Evolutionary conservation across 441 rosid genomes (phyloP), one percentile per base, ranked within the genome.

Genomic region (Biscutella laevigata): DNA sequence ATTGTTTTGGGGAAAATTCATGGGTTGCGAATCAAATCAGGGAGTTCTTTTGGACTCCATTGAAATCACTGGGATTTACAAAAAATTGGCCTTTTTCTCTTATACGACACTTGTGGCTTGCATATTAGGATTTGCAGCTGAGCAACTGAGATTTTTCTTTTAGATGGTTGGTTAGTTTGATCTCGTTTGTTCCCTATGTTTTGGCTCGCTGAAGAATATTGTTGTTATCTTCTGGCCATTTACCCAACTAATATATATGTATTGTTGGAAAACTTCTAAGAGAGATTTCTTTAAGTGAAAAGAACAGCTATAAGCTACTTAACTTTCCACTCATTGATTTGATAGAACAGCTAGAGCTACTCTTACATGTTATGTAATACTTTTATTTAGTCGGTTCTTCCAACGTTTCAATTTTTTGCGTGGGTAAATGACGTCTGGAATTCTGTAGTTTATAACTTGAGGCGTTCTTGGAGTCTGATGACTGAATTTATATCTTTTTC

Each of bases 401-500:
- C 22, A 34, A 27, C 26, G 2, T 55, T 3, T 55, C 42, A 55
- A 8, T 32, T 13, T 38, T 47, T 48, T 55, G 22, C n/a, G 10
- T 26, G 20, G 10, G 20, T 39, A 25, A 12, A 2, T 6, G 49
- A 40, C 12, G 50, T 48, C 20, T 39, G 5, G 7, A 19, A 25
- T 43, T 48, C 14, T 11, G 5, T 29, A 30, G 28, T 7, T 34
- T 0, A n/a, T 34, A 4, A 6, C 32, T 20, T 17, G 3, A 11
- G 4, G 13, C 24, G 21, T 21, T 52, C 15, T 11, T 29, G 37
- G 22, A 43, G 14, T 30, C 5, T 20, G 24, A 11, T 41, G 59
- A 43, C 53, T 57, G 5, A 50, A 35, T 30, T n/a, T n/a, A 19
- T 11, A 32, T 44, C 32, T 66, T 27, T 52, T 38, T 37, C 19